phyloP scores from a whole-genome alignment of 2,329 filamentous ascomycete genomes.

The Septoria petroselini region DNA sequence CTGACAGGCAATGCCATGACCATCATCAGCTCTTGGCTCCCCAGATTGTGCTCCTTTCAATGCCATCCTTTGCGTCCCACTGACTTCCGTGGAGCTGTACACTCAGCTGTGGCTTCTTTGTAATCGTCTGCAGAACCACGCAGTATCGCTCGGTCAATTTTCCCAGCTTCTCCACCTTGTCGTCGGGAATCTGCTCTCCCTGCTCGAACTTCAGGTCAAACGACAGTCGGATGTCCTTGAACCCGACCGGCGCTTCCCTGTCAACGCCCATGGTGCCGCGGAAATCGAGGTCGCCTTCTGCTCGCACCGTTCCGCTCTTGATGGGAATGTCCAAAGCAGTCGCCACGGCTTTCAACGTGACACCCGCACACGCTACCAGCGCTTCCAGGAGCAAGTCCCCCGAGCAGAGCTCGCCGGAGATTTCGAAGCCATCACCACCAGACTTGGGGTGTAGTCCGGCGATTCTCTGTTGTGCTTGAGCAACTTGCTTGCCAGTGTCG shows the following conservation, averaged over 20 bases:
- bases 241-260: constrained; percentile 46
- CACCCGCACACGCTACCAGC: constrained; percentile 51
- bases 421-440: constrained; percentile 43
- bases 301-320: constrained; percentile 42
- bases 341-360: constrained; percentile 52
- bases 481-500: constrained; percentile 42
- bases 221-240: constrained; percentile 46
- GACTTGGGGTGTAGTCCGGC: constrained; percentile 50
- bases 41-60: constrained; percentile 32
- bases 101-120: constrained; percentile 39
- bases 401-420: constrained; percentile 50
- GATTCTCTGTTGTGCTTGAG: constrained; percentile 43
- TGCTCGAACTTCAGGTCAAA: constrained; percentile 45
- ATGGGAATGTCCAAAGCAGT: constrained; percentile 48
- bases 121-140: constrained; percentile 45
- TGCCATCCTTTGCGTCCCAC: constrained; percentile 29
- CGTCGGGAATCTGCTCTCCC: constrained; percentile 40
- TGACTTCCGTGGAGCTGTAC: constrained; percentile 35
- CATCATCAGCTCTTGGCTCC: constrained; percentile 10
- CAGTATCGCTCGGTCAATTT: constrained; percentile 52
- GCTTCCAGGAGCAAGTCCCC: constrained; percentile 53
- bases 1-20: neutral
- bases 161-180: constrained; percentile 46
- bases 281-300: constrained; percentile 51
- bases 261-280: constrained; percentile 51